Evolutionary conservation across 768 basidiomycete genomes (phyloP), one percentile per base, ranked within the genome.

Genomic region (Panus rudis): DNA sequence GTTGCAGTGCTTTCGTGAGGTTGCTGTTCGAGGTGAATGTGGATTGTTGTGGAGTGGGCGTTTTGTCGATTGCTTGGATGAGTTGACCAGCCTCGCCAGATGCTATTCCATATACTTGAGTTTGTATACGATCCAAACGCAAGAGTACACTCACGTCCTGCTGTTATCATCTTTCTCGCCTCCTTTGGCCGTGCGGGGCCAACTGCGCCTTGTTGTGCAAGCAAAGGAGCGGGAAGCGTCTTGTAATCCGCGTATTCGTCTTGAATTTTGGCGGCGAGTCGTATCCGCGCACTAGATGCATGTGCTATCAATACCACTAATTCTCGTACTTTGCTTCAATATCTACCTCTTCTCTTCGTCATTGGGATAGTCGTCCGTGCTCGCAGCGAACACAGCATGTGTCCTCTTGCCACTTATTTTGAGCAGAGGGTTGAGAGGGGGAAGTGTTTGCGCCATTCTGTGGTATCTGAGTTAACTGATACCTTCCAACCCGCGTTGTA

Each of bases 181-280:
- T 72, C 70, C 50, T 71, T 75, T 25, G 89, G 89, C 27, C 83
- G 72, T 31, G 83, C 76, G 1, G 94, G 92, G 0, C 85, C 88
- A 3, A 90, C 79, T 0, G 81, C 72, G 1, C 80, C 82, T 57
- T 92, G 89, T 48, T 96, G 92, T 0, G 83, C 69, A 23, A 89
- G 65, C 25, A 97, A 66, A 1, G 86, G 78, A 3, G 88, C 63
- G 0, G 94, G 94, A 2, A 98, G 78, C 22, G 83, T 78, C 59
- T 85, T 89, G 58, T 74, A 87, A 59, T 96, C 80, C 37, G 76
- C 74, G 62, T 92, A 99, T 66, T 98, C 94, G 57, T 90, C 81
- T 25, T 81, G 73, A 23, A 97, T 84, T 70, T 96, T 96, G 37
- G 87, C 78, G 3, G 90, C 72, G 26, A 96, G 62, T 26, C 82